Base-by-base conservation (phyloP, 192 early-diverging fungal genomes). In the Endogone sp. region DNA sequence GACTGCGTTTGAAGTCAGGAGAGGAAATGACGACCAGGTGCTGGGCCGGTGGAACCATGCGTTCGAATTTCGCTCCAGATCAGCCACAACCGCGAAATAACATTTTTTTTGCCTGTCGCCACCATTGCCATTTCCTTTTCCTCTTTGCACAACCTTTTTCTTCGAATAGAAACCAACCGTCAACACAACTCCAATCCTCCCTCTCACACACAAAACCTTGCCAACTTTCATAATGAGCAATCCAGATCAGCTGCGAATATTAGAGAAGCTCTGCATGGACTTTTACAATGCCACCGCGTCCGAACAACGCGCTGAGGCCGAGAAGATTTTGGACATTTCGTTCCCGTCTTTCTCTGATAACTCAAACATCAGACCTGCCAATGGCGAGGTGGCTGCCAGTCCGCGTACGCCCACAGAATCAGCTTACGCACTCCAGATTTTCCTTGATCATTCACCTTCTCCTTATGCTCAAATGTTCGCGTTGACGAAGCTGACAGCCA, bases 341-440 rank as follows among this genome's bases (percentile, higher is more conserved):
- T 95, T 95, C 64, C 93, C 93, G 49, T 93, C 93, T 25, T 95
- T 95, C 73, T 86, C 90, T 6, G 90, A 91, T 56, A 71, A 66
- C 23, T 74, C 67, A 11, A 73, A 72, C 9, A 60, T 73, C 60
- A 65, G 65, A 11, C 69, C 74, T 31, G 66, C 81, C 9, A 69
- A 76, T 62, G 71, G 77, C n/a, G 78, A 84, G 31, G 70, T 72
- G 8, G 73, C 80, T 25, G 26, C 79, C 23, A 75, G 69, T 4
- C 9, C 66, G 61, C 68, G 67, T 22, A 71, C 62, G 22, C 89
- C 88, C 24, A 68, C 77, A 29, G 86, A 90, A 28, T 85, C 87
- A 4, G 81, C 87, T 11, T 73, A 77, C 24, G 84, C 83, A 66
- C 82, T 84, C 63, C 82, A 83, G 60, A 71, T 78, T 28, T 66